Evolutionary conservation across 1,139 yeast species (phyloP), one percentile per base, ranked within the genome.

Genomic region (Groenewaldozyma sp.): DNA sequence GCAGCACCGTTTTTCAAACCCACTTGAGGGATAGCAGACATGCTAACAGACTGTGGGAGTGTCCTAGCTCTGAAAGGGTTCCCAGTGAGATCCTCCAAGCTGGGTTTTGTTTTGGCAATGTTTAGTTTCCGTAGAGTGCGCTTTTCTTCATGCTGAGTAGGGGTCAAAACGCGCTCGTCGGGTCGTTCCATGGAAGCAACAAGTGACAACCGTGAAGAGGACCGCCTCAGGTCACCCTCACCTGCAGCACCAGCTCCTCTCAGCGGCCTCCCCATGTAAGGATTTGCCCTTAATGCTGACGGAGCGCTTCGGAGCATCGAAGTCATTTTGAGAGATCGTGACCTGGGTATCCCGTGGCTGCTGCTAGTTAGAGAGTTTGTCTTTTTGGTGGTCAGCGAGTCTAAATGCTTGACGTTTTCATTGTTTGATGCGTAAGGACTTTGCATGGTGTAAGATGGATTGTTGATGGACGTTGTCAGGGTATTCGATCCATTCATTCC

Each of bases 21-120:
- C 7, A 11, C 5, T 9, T 29, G 20, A 9, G 22, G 5, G 11
- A 18, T 29, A 6, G 17, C 5, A 9, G 11, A 7, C 20, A 18
- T 6, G 5, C 33, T 18, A 5, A 29, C 9, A 16, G 11, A 13
- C 4, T 7, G 10, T 4, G 33, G 33, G 21, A 29, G 14, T 31
- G 37, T 28, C 34, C 40, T 24, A 28, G 16, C 21, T 24, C 33
- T 17, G 35, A 34, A 17, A 33, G 40, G 19, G 22, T 34, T 37
- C 11, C 29, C 34, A 26, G 29, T 38, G 35, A 24, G 13, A 26
- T 35, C 22, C 4, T 21, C 39, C 5, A 37, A 35, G 13, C 21
- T 29, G 7, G 33, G 33, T 29, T n/a, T 5, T 9, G 14, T n/a
- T 9, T 7, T n/a, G 13, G 18, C 13, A 51, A 41, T 3, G 47